These are phyloP conservation scores for Sarocladium oryzae DNA, from an alignment of 2,329 filamentous ascomycete species.

Conservation along the genomic window DNA sequence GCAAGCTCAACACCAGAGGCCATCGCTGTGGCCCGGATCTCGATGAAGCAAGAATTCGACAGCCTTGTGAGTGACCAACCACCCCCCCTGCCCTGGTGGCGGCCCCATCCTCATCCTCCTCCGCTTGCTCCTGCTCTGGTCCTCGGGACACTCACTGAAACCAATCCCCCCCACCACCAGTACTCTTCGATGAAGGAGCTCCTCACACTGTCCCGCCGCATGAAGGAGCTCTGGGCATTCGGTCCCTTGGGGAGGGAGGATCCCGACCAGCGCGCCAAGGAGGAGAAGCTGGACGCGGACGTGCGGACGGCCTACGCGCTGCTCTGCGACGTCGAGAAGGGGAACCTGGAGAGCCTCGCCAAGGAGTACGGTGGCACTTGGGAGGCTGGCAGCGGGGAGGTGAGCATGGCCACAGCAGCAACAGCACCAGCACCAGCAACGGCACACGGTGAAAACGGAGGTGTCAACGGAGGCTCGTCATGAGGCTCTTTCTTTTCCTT, in stretches of 20 bases:
- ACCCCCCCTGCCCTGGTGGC: neutral
- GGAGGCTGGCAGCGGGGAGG: constrained; percentile 15
- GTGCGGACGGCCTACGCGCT: constrained; percentile 28
- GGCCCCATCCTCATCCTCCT: neutral
- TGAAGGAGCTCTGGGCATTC: constrained; percentile 42
- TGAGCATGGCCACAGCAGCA: neutral
- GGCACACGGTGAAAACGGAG: neutral
- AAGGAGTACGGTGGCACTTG: constrained; percentile 30
- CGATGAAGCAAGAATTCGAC: constrained; percentile 40
- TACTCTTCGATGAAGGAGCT: constrained; percentile 39
- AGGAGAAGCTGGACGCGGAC: constrained; percentile 29
- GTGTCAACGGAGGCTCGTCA: neutral
- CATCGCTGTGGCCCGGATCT: constrained; percentile 35
- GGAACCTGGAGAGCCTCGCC: constrained; percentile 27
- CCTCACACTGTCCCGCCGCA: constrained; percentile 33
- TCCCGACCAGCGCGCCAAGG: constrained; percentile 26
- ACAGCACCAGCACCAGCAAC: neutral
- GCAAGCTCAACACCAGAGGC: constrained; percentile 33
- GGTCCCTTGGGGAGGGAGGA: constrained; percentile 34
- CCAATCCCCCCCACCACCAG: constrained; percentile 16
- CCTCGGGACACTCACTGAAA: no score
- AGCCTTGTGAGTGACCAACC: constrained; percentile 26
- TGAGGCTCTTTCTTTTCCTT: neutral
- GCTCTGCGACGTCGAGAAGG: constrained; percentile 28
- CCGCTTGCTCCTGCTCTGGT: no score